Base-by-base conservation (phyloP, 768 basidiomycete genomes). In the Termitomyces sp. region DNA sequence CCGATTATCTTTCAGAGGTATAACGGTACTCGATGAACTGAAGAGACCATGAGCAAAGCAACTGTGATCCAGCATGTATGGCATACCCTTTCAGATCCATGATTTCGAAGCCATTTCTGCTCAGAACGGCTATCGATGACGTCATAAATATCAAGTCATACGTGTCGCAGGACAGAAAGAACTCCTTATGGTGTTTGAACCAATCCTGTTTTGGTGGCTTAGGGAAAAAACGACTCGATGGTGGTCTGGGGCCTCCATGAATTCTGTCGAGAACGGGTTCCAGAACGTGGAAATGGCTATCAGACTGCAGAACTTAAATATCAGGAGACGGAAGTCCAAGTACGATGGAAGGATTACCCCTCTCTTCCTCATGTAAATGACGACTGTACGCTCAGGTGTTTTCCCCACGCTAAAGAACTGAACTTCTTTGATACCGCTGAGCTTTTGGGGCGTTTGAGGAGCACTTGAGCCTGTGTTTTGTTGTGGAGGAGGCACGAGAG, bases 311-410 rank as follows among this genome's bases (percentile, higher is more conserved):
- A 41, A 2, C 9, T 59, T n/a, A 62, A 34, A 21, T 57, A 37
- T 48, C 51, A 59, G 12, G 19, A 43, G 34, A 21, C 8, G 16
- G 14, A 12, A 41, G 14, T 23, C 19, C 11, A 8, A 49, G 5
- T 35, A n/a, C 8, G 82, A 62, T 85, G 19, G 80, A 47, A 84
- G 57, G 1, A 60, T 45, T 60, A 82, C 82, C 71, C 92, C 92
- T 73, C 89, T 95, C 73, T 91, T 92, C 81, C 94, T 95, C 90
- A 98, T 97, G 70, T 92, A 98, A 49, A 97, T 86, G 11, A 99
- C 89, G 16, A 98, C 76, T 0, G 95, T 97, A 17, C 95, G 83
- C 29, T 86, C 90, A 35, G 86, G 83, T 16, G 96, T 78, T 53
- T 86, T 87, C 25, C 96, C 96, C 19, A 97, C 94, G 58, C 89